Evolutionary conservation across 2,329 filamentous ascomycete genomes (phyloP).

Genomic region (Epichloe glyceriae): DNA sequence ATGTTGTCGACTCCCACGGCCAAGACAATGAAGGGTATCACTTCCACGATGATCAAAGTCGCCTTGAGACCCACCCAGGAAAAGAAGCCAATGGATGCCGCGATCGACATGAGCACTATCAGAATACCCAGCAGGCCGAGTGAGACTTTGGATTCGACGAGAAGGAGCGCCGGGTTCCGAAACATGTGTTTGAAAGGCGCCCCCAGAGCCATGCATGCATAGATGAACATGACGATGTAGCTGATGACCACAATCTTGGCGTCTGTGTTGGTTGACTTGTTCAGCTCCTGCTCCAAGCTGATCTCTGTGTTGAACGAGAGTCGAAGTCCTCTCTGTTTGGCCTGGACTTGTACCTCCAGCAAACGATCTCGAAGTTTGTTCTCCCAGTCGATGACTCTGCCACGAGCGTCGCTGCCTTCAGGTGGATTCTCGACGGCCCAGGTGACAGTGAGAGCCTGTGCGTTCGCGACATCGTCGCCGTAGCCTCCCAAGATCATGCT

Average conservation of each 20-base stretch:
- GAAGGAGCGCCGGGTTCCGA: conserved; percentile 65
- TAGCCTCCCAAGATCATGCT: conserved; percentile 79
- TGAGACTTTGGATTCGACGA: conserved; percentile 95
- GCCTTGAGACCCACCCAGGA: conserved; percentile 86
- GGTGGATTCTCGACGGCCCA: conserved; percentile 88
- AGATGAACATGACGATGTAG: conserved; percentile 98
- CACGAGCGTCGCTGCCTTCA: conserved; percentile 58
- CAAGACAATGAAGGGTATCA: conserved; percentile 93
- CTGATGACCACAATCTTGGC: conserved; percentile 93
- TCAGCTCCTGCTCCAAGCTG: conserved; percentile 87
- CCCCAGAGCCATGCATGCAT: conserved; percentile 83
- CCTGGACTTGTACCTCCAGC: conserved; percentile 68
- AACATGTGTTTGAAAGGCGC: conserved; percentile 71
- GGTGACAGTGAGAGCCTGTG: conserved; percentile 72
- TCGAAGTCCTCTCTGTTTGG: conserved; percentile 61
- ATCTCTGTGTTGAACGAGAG: conserved; percentile 93
- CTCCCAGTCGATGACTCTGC: conserved; percentile 81
- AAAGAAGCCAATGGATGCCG: conserved; percentile 87
- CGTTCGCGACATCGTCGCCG: conserved; percentile 53
- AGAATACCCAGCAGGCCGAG: conserved; percentile 88
- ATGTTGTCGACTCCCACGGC: conserved; percentile 98
- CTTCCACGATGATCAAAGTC: conserved; percentile 93
- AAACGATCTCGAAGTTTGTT: conserved; percentile 61
- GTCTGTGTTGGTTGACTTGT: conserved; percentile 96
- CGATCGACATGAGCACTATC: conserved; percentile 96